Base-by-base conservation (phyloP, 306 rosid genomes). In the Leucaena leucocephala region DNA sequence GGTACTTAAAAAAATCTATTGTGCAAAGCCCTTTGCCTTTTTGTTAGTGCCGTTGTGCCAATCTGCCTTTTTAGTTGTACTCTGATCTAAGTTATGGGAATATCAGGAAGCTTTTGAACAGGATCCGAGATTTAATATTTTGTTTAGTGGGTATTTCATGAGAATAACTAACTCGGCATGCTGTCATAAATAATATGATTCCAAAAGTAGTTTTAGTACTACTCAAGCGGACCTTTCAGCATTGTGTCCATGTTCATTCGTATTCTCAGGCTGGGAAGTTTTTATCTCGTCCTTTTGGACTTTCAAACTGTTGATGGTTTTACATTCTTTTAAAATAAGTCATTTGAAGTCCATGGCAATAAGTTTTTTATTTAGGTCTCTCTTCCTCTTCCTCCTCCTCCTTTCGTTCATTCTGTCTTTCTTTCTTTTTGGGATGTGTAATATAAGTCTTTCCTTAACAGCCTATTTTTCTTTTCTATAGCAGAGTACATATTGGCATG, bases 401-500 rank as follows among this genome's bases (percentile, higher is more conserved):
- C 27, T 27, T 27, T 27, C 27, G 27, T 0, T 27, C 27, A 27
- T 27, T 27, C 27, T 27, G 27, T 48, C 17, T 3, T 48, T 49
- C 19, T 15, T 49, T 49, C 55, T 49, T 49, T 5, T 17, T 52
- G 59, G 8, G 59, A 22, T 16, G 59, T 17, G 59, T 17, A 52
- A 16, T 17, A n/a, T 19, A 55, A 19, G 34, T 55, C 27, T 70
- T 22, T 11, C 12, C 73, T 43, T 68, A 44, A 44, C 73, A 22
- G 55, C 42, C 68, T 21, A 3, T 38, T 27, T 38, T 39, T 57
- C 43, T 38, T 55, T 55, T 19, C 76, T 76, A 78, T 76, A 68
- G 83, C 85, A 75, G 86, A 82, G 77, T 61, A 54, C 78, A 39
- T 55, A 82, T 6, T 38, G 49, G 38, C 71, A 43, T 68, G 77